Evolutionary conservation across 371 early-diverging fungal species (phyloP), one percentile per base, ranked within the genome.

Genomic region (Mucor irregularis): DNA sequence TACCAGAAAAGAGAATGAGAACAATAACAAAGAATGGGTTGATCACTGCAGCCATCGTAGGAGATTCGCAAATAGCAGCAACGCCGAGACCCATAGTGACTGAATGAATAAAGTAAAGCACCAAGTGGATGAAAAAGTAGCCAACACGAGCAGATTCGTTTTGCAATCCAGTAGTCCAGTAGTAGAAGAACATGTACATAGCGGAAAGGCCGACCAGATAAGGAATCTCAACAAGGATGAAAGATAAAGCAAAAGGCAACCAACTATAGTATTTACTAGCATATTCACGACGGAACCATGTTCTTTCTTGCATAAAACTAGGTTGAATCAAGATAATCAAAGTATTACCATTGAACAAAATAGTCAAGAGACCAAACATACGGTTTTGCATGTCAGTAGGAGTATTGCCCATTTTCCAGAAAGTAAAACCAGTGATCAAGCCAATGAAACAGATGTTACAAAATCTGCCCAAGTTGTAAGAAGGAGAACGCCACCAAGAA

Each of bases 1-100:
- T 73, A 71, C 90, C 90, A 46, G 83, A 81, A 69, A 88, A 88
- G 50, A 91, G 64, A 54, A 81, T 80, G 48, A 89, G 70, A 42
- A 88, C 69, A 0, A 87, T 76, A 33, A 84, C 79, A 53, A 89
- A 77, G 62, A 90, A 83, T 3, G 91, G 89, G 35, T 86, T 85
- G 59, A 89, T 55, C 45, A 90, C 70, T 0, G 87, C 79, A 10
- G 90, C 88, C 60, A 90, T 81, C n/a, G 81, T 76, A 48, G 81
- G 83, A 28, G 76, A 65, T n/a, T 58, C 61, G 9, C 68, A 72
- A 57, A 72, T 67, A 21, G 76, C 58, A 17, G 73, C 76, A 55
- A 76, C 72, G 35, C 58, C 53, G 53, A 66, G 67, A 54, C 92
- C 88, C 43, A 89, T 76, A 9, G 86, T 84, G 48, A 86, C 68